A percentile compares a stretch with the other conserved stretches of the same genome.
Evolutionary conservation across 257 asterid species (phyloP).

Genomic region (Thymus quinquecostatus): DNA sequence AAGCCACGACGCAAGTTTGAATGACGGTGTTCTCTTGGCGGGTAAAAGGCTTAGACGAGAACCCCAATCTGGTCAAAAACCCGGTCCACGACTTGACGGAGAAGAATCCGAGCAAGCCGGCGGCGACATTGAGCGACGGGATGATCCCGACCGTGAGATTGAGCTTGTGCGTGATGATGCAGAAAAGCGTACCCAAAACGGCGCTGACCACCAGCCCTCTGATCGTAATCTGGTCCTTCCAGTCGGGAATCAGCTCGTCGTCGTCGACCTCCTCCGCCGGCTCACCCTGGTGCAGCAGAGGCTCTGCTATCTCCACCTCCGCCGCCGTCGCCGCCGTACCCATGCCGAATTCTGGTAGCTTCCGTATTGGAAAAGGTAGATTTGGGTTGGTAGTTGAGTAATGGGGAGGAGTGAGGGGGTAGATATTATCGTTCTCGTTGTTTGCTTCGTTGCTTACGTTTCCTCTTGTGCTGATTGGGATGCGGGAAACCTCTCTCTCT

Average conservation of each 20-base stretch:
- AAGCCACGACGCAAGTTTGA: conserved; percentile 97
- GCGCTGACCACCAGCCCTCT: conserved; percentile 88
- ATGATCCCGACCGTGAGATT: conserved; percentile 93
- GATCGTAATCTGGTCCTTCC: conserved; percentile 94
- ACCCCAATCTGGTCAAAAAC: conserved; percentile 59
- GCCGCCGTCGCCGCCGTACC: conserved; percentile 49
- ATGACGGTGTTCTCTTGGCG: conserved; percentile 94
- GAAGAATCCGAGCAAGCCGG: conserved; percentile 94
- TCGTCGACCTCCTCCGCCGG: conserved; percentile 25
- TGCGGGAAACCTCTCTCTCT: not conserved
- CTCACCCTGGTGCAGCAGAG: conserved; percentile 48
- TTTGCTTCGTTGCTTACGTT: not conserved
- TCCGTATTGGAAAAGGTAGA: conserved; percentile 2
- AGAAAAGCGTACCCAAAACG: conserved; percentile 76
- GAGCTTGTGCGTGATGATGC: conserved; percentile 92
- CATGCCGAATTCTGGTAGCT: conserved; percentile 39
- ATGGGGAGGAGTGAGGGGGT: conserved; percentile 16
- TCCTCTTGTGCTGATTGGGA: not conserved
- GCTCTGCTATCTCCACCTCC: conserved; percentile 70
- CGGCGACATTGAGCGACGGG: conserved; percentile 93
- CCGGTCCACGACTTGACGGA: conserved; percentile 84
- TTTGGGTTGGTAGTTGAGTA: conserved; percentile 15
- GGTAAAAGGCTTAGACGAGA: conserved; percentile 63
- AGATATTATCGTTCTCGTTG: not conserved
- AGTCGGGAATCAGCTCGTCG: conserved; percentile 54